Evolutionary conservation across 306 rosid genomes (phyloP).

Genomic region (Lablab purpureus): DNA sequence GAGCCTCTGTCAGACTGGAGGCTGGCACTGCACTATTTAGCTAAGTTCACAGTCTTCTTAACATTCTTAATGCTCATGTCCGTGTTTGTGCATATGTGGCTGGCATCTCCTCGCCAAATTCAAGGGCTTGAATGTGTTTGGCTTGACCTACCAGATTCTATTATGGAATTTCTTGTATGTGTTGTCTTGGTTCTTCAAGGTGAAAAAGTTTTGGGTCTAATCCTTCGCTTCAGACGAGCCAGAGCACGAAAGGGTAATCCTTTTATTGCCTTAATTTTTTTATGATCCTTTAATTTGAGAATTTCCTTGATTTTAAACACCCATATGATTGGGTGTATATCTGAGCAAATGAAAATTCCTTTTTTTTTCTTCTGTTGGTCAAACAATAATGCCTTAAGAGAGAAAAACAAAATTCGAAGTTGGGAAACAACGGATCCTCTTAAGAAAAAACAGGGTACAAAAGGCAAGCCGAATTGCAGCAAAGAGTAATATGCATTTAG

Average conservation of each 20-base stretch:
- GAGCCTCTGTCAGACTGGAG: slow-evolving; percentile 75
- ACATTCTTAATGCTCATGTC: slow-evolving; percentile 66
- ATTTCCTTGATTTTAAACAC: slow-evolving; percentile 26
- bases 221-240: slow-evolving; percentile 90
- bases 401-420: slow-evolving; percentile 1
- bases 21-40: slow-evolving; percentile 79
- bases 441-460: neutral
- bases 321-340: neutral
- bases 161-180: slow-evolving; percentile 75
- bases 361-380: neutral
- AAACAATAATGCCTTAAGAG: neutral
- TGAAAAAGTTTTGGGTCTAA: slow-evolving; percentile 63
- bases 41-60: slow-evolving; percentile 68
- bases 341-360: slow-evolving; percentile 7
- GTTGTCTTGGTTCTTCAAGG: slow-evolving; percentile 84
- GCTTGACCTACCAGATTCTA: slow-evolving; percentile 95
- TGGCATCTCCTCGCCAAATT: slow-evolving; percentile 62
- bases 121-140: slow-evolving; percentile 91
- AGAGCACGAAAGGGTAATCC: slow-evolving; percentile 71
- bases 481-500: neutral
- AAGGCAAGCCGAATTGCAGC: slow-evolving; percentile 9
- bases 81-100: slow-evolving; percentile 75
- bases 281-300: slow-evolving; percentile 35
- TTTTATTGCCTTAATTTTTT: slow-evolving; percentile 16
- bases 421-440: neutral